phyloP scores from a whole-genome alignment of 257 asterid species.

The Cordia subcordata region DNA sequence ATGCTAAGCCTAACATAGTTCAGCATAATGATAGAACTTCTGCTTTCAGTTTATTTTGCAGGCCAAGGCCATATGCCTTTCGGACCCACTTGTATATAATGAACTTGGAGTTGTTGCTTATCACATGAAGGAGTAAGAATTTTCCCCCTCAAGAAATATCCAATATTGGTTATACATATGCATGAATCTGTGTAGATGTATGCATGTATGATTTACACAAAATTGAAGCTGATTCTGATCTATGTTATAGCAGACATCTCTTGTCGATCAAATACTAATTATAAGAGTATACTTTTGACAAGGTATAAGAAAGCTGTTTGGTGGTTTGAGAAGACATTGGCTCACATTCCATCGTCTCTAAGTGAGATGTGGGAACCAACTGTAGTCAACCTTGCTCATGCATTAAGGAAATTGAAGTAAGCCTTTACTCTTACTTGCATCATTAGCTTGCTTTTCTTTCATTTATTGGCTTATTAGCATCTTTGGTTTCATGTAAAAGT shows the following conservation, averaged over 20 bases:
- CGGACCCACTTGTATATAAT: conserved; percentile 94
- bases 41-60: conserved; percentile 87
- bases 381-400: conserved; percentile 92
- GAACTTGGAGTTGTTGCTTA: conserved; percentile 98
- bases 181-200: background rate
- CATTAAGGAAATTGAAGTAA: conserved; percentile 80
- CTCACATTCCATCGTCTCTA: conserved; percentile 73
- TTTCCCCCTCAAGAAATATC: conserved; percentile 13
- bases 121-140: conserved; percentile 94
- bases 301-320: conserved; percentile 82
- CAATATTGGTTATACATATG: no score
- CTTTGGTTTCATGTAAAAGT: no score
- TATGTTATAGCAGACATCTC: background rate
- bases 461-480: background rate
- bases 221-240: background rate
- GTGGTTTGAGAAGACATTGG: conserved; percentile 92
- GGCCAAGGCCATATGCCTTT: conserved; percentile 81
- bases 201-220: background rate
- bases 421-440: conserved; percentile 12
- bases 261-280: background rate
- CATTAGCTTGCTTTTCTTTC: background rate
- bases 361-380: conserved; percentile 99
- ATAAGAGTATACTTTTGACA: conserved; percentile 10
- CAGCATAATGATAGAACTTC: conserved; percentile 8
- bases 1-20: background rate